These are phyloP conservation scores for Saccharomyces paradoxus DNA, from an alignment of 805 yeast genomes.

Conservation along the genomic window DNA sequence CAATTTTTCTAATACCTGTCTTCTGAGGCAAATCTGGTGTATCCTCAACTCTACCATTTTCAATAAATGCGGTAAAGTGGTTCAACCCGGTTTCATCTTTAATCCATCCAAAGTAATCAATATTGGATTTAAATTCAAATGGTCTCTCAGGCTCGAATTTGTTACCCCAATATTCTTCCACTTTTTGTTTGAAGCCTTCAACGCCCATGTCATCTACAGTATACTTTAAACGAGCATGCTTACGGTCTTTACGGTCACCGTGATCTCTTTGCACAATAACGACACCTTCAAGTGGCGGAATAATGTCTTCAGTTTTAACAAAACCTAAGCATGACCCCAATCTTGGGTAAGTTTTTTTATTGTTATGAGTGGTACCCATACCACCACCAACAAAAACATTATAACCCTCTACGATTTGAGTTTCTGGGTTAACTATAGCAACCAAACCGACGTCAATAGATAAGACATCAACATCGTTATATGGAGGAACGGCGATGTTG, in stretches of 20 bases:
- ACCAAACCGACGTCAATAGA: slow-evolving; percentile 91
- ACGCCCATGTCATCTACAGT: slow-evolving; percentile 92
- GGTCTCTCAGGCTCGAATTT: slow-evolving; percentile 62
- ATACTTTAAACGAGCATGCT: slow-evolving; percentile 95
- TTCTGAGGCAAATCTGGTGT: slow-evolving; percentile 85
- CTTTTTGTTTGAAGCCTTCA: slow-evolving; percentile 68
- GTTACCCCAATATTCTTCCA: slow-evolving; percentile 76
- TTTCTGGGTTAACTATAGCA: slow-evolving; percentile 64
- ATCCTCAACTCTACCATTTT: slow-evolving; percentile 93
- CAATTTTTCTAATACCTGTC: slow-evolving; percentile 74
- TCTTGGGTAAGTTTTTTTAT: slow-evolving; percentile 93
- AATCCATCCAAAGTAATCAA: slow-evolving; percentile 91
- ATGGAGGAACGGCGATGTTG: slow-evolving; percentile 92
- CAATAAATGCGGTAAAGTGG: slow-evolving; percentile 90
- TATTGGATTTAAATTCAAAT: slow-evolving; percentile 75
- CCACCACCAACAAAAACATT: slow-evolving; percentile 95
- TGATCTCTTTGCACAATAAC: slow-evolving; percentile 90
- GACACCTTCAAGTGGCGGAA: slow-evolving; percentile 77
- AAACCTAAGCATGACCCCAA: slow-evolving; percentile 84
- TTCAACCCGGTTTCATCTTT: slow-evolving; percentile 75
- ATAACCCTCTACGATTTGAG: slow-evolving; percentile 63
- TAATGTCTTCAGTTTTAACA: slow-evolving; percentile 57
- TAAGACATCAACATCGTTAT: slow-evolving; percentile 92
- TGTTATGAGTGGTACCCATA: slow-evolving; percentile 97
- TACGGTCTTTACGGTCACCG: slow-evolving; percentile 94